Evolutionary conservation across 1,139 yeast species (phyloP), one percentile per base, ranked within the genome.

Genomic region (Starmera stellimalicola): DNA sequence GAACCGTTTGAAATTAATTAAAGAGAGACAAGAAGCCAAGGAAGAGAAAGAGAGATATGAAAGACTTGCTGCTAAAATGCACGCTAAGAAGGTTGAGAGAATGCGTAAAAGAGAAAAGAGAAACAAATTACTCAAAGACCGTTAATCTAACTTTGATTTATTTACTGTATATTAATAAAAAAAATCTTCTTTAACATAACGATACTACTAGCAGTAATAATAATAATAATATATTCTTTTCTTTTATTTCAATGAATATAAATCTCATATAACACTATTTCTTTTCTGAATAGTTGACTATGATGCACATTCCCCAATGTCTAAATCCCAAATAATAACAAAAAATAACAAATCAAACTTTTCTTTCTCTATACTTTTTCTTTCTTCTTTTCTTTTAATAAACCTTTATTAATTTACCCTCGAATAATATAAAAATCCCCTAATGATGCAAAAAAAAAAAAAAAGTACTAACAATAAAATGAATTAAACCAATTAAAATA

Each of bases 41-140:
- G 87, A 67, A 39, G 91, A 81, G 52, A 73, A 71, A 58, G 88
- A 78, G 51, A 68, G 91, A 49, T 80, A 75, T 48, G 87, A 78
- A 46, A 67, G 62, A 50, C 57, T 79, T 48, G 84, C 91, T 11
- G 65, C 70, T 30, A 78, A 77, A 60, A 76, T 81, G 85, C 81
- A 79, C 50, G 79, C 77, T 27, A 78, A 78, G 70, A 78, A 73
- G 66, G 77, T 78, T 27, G 93, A 81, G 40, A 73, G 94, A 59
- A 57, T 80, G 61, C 77, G 78, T 61, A 77, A 78, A 65, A 77
- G 75, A 56, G 93, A 81, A 54, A 81, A 80, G 75, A 74, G 91
- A 62, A 81, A 80, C 57, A 81, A 81, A 57, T 62, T 80, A 44
- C 71, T 81, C 54, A 79, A 75, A 52, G 91, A 81, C 46, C 77